phyloP scores from a whole-genome alignment of 352 stramenopile species.

The Pythium dissimile region DNA sequence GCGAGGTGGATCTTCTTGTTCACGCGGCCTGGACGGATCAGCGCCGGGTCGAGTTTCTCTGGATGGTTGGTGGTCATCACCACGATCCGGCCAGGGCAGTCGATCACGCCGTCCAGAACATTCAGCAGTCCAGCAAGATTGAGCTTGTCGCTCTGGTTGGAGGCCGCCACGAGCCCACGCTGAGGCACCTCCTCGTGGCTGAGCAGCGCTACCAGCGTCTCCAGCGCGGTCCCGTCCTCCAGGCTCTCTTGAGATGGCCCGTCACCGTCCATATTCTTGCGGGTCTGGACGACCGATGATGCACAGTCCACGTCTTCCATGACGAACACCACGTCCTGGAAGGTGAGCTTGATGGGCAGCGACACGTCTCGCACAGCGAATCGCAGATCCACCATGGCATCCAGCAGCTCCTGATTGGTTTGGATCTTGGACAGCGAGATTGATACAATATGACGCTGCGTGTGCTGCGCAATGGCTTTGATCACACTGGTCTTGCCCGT shows the following conservation, averaged over 20 bases:
- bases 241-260: not conserved
- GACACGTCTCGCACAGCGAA: constrained; percentile 58
- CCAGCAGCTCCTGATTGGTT: constrained; percentile 80
- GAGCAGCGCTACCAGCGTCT: not conserved
- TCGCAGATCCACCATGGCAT: constrained; percentile 69
- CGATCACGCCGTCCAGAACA: constrained; percentile 87
- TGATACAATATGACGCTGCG: constrained; percentile 71
- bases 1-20: constrained; percentile 82
- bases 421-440: constrained; percentile 73
- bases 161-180: not conserved
- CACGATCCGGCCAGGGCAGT: constrained; percentile 84
- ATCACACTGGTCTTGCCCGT: constrained; percentile 91
- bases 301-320: constrained; percentile 89
- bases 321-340: constrained; percentile 87
- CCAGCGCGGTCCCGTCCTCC: constrained; percentile 12
- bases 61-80: constrained; percentile 93
- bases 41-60: constrained; percentile 86
- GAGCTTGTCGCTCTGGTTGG: constrained; percentile 38
- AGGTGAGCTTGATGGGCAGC: constrained; percentile 55
- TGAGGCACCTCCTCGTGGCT: not conserved
- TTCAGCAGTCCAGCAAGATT: constrained; percentile 84
- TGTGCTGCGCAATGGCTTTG: constrained; percentile 82
- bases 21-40: constrained; percentile 86
- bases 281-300: constrained; percentile 58
- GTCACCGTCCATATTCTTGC: constrained; percentile 7